Conservation (phyloP, 768 basidiomycete genomes). For the Tubosaeta sp. region DNA sequence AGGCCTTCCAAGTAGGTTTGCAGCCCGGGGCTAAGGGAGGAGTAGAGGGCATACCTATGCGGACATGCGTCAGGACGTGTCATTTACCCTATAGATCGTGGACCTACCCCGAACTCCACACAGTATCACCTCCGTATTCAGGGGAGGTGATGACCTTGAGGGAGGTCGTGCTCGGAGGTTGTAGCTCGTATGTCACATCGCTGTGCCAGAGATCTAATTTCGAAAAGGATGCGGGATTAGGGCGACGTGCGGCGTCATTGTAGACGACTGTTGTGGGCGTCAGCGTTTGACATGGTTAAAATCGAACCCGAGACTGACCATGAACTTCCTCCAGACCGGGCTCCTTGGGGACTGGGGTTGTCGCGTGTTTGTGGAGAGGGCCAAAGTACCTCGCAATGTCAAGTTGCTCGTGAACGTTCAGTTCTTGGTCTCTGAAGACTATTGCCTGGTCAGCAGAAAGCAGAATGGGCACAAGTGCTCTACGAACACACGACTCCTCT, state of each 20-base stretch:
- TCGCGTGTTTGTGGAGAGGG: constrained; percentile 78
- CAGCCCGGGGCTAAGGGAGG: constrained; percentile 69
- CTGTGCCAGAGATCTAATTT: constrained; percentile 79
- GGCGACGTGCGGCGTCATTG: constrained; percentile 59
- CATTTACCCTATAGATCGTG: background rate
- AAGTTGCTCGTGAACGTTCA: constrained; percentile 64
- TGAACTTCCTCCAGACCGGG: constrained; percentile 76
- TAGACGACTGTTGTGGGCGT: constrained; percentile 53
- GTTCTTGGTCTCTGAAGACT: constrained; percentile 76
- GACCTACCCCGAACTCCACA: constrained; percentile 73
- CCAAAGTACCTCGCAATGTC: constrained; percentile 71
- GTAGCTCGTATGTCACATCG: constrained; percentile 77
- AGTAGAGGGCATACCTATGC: constrained; percentile 74
- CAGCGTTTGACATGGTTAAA: constrained; percentile 1
- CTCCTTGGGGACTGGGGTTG: constrained; percentile 67
- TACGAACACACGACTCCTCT: constrained; percentile 69
- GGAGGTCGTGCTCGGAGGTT: constrained; percentile 77
- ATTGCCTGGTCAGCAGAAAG: background rate
- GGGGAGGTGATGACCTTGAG: constrained; percentile 70
- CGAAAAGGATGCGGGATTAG: constrained; percentile 61
- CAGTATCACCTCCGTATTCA: constrained; percentile 71
- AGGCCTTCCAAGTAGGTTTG: constrained; percentile 75
- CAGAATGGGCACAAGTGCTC: background rate
- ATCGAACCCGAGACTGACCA: constrained; percentile 34
- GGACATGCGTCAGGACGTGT: constrained; percentile 4